phyloP scores from a whole-genome alignment of 257 asterid species.

The Solanum chiquidenum region DNA sequence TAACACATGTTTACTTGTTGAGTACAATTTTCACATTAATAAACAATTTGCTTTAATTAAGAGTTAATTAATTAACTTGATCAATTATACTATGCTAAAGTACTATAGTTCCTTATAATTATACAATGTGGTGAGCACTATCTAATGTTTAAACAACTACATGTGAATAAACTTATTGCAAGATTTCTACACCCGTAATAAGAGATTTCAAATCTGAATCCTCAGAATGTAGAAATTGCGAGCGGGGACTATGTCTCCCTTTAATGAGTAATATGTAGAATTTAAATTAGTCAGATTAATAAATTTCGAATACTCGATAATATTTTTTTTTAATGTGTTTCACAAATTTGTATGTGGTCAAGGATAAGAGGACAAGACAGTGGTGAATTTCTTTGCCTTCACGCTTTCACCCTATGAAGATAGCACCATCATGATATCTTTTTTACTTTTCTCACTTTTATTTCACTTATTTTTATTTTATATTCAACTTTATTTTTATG shows the following conservation, averaged over 20 bases:
- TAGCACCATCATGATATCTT: not conserved
- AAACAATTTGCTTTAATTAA: not conserved
- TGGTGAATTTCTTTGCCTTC: not conserved
- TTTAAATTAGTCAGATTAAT: not conserved
- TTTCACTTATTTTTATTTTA: too few species aligned
- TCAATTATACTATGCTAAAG: not conserved
- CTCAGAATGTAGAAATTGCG: accelerated
- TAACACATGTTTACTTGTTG: not conserved
- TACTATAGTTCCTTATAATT: not conserved
- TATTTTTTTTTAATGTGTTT: not conserved
- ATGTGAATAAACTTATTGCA: not conserved
- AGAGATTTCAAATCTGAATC: not conserved
- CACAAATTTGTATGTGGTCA: not conserved
- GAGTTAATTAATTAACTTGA: not conserved
- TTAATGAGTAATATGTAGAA: not conserved
- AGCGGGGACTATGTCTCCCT: accelerated
- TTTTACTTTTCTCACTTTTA: not conserved
- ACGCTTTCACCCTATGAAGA: not conserved
- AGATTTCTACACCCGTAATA: not conserved
- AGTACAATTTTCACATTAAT: not conserved
- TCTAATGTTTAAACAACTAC: not conserved
- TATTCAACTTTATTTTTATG: too few species aligned
- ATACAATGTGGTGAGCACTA: not conserved
- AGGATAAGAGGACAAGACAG: not conserved
- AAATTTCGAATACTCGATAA: not conserved